phyloP scores from a whole-genome alignment of 768 basidiomycete genomes.

The Panaeolus papilionaceus region DNA sequence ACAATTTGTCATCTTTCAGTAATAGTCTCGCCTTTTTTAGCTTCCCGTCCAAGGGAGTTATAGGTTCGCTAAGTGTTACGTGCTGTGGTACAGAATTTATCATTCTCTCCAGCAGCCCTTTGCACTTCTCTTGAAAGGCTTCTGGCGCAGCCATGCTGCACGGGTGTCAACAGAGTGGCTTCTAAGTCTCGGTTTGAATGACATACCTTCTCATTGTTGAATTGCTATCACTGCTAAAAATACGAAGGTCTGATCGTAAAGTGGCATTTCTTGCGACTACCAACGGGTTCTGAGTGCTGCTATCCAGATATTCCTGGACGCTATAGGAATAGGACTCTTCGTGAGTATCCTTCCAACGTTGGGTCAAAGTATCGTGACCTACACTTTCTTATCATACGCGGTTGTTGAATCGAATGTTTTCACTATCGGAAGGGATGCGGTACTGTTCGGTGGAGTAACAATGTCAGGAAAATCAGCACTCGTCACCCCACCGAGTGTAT shows the following conservation, averaged over 20 bases:
- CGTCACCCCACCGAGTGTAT: constrained; percentile 55
- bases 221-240: constrained; percentile 42
- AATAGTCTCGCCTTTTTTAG: constrained; percentile 44
- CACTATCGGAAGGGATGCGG: constrained; percentile 37
- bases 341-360: background rate
- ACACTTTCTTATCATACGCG: constrained; percentile 51
- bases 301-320: constrained; percentile 42
- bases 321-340: constrained; percentile 22
- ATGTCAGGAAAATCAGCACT: constrained; percentile 50
- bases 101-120: constrained; percentile 49
- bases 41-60: constrained; percentile 49
- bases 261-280: constrained; percentile 40
- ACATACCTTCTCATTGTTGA: constrained; percentile 38
- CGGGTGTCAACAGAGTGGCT: constrained; percentile 5
- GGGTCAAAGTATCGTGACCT: constrained; percentile 21
- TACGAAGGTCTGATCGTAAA: constrained; percentile 41
- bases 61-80: constrained; percentile 50
- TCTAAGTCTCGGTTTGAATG: constrained; percentile 6
- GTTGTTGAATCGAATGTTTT: constrained; percentile 47
- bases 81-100: constrained; percentile 52
- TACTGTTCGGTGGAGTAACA: constrained; percentile 39
- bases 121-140: constrained; percentile 45
- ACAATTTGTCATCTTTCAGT: constrained; percentile 39
- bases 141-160: constrained; percentile 37
- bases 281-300: constrained; percentile 41